Base-by-base conservation (phyloP, 305 asterid species). In the Fraxinus xanthoxyloides region DNA sequence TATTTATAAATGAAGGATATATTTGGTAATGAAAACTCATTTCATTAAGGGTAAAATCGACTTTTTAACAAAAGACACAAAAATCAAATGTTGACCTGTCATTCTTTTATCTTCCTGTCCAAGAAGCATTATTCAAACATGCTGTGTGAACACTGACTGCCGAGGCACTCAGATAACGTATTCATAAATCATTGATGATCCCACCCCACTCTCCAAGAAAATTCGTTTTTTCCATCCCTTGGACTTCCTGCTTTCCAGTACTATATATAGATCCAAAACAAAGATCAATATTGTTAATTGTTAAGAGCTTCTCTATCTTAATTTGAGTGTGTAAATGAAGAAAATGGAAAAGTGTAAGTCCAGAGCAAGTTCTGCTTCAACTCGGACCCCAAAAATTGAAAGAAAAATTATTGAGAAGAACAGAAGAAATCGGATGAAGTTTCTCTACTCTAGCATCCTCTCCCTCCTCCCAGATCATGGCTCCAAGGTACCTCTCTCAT, bases 371-470 rank as follows among this genome's bases (percentile, higher is more conserved):
- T 23, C 35, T 63, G 10, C 34, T 63, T 63, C 72, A 24, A 24
- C 34, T 26, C 35, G 35, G 8, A 2, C 32, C 17, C 82, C 81
- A 23, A 85, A 85, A 75, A 74, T 86, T 48, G 89, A 84, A 80
- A 84, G 90, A 67, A 87, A 79, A 63, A 38, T 81, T 23, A 15
- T 84, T 4, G 90, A 87, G 84, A 87, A 87, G 30, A 80, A 85
- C 26, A 84, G 90, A 32, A 87, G 90, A 79, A 78, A 74, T 26
- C 72, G 82, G 10, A 54, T 84, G 89, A 85, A 85, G 83, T n/a
- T 4, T 8, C 79, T 78, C 34, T 78, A 15, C 10, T 63, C 75
- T 24, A 67, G 26, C 10, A 82, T 82, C 35, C 48, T 48, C 28
- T 82, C 82, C 40, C 72, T 78, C 10, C 54, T 82, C 54, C 82